Evolutionary conservation across 1,139 yeast genomes (phyloP).

Genomic region (Yamadazyma pseudoaaseri): DNA sequence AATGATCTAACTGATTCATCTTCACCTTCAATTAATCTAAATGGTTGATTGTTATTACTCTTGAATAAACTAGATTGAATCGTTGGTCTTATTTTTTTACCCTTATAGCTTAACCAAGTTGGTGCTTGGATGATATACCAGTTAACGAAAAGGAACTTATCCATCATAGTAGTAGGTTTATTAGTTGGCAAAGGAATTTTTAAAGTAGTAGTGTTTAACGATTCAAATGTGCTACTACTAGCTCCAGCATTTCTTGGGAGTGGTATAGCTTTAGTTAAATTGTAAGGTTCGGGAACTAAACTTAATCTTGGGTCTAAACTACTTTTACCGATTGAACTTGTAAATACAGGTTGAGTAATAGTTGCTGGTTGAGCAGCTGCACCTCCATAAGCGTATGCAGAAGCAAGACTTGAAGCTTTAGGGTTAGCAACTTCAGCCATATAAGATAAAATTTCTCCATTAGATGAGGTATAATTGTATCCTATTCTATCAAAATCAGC

Average conservation of each 20-base stretch:
- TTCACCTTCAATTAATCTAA: conserved; percentile 14
- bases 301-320: conserved; percentile 66
- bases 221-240: conserved; percentile 41
- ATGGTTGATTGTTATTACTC: conserved; percentile 17
- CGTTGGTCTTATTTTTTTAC: conserved; percentile 26
- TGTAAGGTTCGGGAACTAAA: conserved; percentile 57
- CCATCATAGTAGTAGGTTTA: conserved; percentile 66
- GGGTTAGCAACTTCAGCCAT: conserved; percentile 30
- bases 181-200: conserved; percentile 57
- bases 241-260: conserved; percentile 29
- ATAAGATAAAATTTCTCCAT: conserved; percentile 60
- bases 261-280: conserved; percentile 60
- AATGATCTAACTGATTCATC: conserved; percentile 62
- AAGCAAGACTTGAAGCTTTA: conserved; percentile 14
- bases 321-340: conserved; percentile 64
- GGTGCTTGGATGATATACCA: conserved; percentile 83
- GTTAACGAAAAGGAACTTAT: conserved; percentile 78
- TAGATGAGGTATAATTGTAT: conserved; percentile 52
- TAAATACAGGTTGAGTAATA: conserved; percentile 60
- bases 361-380: conserved; percentile 23
- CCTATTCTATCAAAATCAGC: conserved; percentile 71
- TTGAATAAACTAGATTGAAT: conserved; percentile 22
- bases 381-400: conserved; percentile 21
- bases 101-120: conserved; percentile 69
- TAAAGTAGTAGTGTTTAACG: conserved; percentile 46